These are phyloP conservation scores for Albophoma yamanashiensis DNA, from an alignment of 2,329 filamentous ascomycete species.

Conservation along the genomic window DNA sequence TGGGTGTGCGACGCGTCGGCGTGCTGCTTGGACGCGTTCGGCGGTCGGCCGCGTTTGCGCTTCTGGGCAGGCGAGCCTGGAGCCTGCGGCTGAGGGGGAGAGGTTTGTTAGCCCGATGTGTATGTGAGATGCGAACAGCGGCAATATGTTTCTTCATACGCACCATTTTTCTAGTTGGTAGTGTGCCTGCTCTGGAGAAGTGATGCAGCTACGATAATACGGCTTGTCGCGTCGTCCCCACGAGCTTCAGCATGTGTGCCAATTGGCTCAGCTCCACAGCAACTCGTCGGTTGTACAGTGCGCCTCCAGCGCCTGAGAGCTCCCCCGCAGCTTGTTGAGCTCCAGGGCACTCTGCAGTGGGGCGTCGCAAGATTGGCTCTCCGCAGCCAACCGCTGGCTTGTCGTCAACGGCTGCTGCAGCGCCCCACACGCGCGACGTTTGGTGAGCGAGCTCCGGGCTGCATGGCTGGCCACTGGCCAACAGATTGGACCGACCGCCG, in stretches of 20 bases:
- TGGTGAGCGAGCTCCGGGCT: not conserved
- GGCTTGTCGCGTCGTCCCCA: not conserved
- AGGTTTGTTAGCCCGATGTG: not conserved
- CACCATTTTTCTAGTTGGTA: not conserved
- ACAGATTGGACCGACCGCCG: not conserved
- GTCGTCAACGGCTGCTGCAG: not conserved
- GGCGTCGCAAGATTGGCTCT: not conserved
- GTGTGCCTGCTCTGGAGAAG: not conserved
- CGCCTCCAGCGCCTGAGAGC: not conserved
- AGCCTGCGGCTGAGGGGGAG: conserved; percentile 7
- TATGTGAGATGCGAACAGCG: not conserved
- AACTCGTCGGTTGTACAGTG: not conserved
- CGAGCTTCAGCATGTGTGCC: not conserved
- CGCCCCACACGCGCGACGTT: not conserved
- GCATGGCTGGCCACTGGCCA: not conserved
- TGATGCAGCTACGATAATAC: not conserved
- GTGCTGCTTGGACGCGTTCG: conserved; percentile 25
- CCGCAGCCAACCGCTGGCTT: too few relatives aligned
- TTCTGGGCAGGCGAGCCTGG: conserved; percentile 19
- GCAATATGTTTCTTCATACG: not conserved
- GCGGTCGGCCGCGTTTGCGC: conserved; percentile 31
- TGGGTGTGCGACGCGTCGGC: conserved; percentile 7
- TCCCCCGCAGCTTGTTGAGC: not conserved
- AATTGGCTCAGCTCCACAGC: not conserved
- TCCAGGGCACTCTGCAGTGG: not conserved